Percentiles rank a stretch among this genome's conserved stretches.
Evolutionary conservation across 495 filamentous ascomycete species (phyloP).

Genomic region (Trichoderma gamsii): DNA sequence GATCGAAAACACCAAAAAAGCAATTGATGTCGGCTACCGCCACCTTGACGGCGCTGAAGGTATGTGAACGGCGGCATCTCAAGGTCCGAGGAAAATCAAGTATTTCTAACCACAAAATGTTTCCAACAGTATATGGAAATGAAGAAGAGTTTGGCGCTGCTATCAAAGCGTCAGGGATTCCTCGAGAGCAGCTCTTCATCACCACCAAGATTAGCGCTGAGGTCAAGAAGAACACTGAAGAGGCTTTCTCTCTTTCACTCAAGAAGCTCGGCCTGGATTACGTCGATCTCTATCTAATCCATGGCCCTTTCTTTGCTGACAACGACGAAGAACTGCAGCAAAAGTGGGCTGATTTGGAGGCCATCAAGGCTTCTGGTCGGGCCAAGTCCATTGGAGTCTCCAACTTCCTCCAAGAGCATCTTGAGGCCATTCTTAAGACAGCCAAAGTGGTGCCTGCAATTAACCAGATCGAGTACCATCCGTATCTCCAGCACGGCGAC

Average conservation of each 20-base stretch:
- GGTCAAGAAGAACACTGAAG: slow-evolving; percentile 46
- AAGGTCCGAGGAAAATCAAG: not conserved
- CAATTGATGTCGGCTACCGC: slow-evolving; percentile 63
- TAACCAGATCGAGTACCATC: slow-evolving; percentile 88
- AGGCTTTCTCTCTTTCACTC: slow-evolving; percentile 63
- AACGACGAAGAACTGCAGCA: slow-evolving; percentile 56
- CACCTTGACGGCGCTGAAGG: slow-evolving; percentile 77
- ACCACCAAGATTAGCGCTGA: slow-evolving; percentile 66
- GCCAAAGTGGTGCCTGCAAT: slow-evolving; percentile 59
- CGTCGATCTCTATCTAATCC: slow-evolving; percentile 83
- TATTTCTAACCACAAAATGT: not conserved
- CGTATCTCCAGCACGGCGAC: slow-evolving; percentile 73
- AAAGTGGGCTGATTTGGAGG: slow-evolving; percentile 74
- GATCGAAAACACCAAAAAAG: slow-evolving; percentile 57
- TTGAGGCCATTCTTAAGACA: slow-evolving; percentile 61
- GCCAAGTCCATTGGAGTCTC: slow-evolving; percentile 78
- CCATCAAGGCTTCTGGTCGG: slow-evolving; percentile 61
- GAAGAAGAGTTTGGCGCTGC: slow-evolving; percentile 69
- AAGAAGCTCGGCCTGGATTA: slow-evolving; percentile 70
- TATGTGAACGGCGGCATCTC: slow-evolving; percentile 22
- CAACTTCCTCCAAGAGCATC: slow-evolving; percentile 64
- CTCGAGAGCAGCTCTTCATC: slow-evolving; percentile 65
- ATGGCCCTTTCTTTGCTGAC: slow-evolving; percentile 64
- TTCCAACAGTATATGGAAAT: slow-evolving; percentile 61
- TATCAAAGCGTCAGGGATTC: slow-evolving; percentile 60